A percentile compares a stretch with the other conserved stretches of the same genome.
phyloP scores from a whole-genome alignment of 148 eudicot species.

The Vaccinium myrtillus region DNA sequence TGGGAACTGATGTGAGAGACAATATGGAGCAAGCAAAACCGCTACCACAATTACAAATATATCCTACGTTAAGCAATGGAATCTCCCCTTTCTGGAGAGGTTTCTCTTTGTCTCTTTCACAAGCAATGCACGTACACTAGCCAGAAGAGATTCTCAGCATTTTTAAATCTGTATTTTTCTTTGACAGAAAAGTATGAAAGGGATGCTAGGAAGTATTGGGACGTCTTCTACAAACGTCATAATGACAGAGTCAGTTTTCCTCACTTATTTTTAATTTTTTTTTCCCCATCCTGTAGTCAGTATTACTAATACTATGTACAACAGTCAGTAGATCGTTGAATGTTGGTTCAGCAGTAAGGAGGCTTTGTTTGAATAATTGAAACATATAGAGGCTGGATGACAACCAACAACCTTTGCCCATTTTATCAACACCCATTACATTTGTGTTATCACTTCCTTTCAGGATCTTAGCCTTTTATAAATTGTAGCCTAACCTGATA shows the following conservation, averaged over 20 bases:
- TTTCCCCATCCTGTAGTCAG: neutral
- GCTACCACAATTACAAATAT: slow-evolving; percentile 58
- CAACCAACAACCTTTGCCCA: neutral
- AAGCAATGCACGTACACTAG: neutral
- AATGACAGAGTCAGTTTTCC: slow-evolving; percentile 69
- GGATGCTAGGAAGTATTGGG: slow-evolving; percentile 97
- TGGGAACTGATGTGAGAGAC: slow-evolving; percentile 24
- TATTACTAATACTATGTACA: neutral
- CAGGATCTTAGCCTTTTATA: neutral
- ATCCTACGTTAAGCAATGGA: slow-evolving; percentile 59
- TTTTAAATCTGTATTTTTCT: slow-evolving; percentile 17
- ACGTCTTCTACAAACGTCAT: slow-evolving; percentile 87
- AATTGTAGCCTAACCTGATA: neutral
- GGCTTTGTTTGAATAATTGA: neutral
- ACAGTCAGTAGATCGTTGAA: neutral
- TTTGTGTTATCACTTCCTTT: neutral
- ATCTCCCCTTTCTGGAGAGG: slow-evolving; percentile 87
- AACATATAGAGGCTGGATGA: slow-evolving; percentile 6
- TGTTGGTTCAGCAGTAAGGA: slow-evolving; percentile 8
- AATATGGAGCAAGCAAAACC: slow-evolving; percentile 32
- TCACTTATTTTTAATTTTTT: neutral
- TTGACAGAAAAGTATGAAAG: slow-evolving; percentile 84
- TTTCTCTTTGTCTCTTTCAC: slow-evolving; percentile 13
- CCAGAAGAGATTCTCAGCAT: neutral
- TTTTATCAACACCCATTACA: neutral